Base-by-base conservation (phyloP, 169 alveolate species). In the Theileria parva region DNA sequence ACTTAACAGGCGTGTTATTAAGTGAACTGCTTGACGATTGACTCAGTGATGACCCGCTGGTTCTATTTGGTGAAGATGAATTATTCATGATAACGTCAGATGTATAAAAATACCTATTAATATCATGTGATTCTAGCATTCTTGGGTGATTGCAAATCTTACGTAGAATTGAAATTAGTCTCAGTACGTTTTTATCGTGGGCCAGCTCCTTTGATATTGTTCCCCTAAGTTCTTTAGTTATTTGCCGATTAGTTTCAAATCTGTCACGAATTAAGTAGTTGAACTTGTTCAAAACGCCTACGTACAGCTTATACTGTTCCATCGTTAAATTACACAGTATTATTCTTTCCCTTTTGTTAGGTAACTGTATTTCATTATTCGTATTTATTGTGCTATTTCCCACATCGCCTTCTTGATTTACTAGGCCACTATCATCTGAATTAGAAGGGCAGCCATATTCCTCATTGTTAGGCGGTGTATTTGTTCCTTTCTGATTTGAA, bases 131-230 rank as follows among this genome's bases (percentile, higher is more conserved):
- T 8, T 60, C 39, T 67, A 83, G 93, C 59, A 97, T 94, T 83
- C 95, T 98, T 3, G 99, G 99, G 88, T 96, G 99, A 80, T 98
- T 98, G 84, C 99, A 98, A 17, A 97, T 97, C 90, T 98, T 98
- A 85, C 99, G 92, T 61, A 98, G 95, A 88, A 96, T 97, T 97
- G 96, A 96, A 27, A 97, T 96, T 72, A 97, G 91, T 77, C 96
- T 95, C 96, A 98, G 92, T 74, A 98, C 79, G 71, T 96, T 32
- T 39, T 63, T 63, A 48, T 71, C 50, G 0, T 97, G 63, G 48
- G 71, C 50, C 59, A 85, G 44, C 74, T 81, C 74, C 80, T 86
- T 25, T 66, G 69, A n/a, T 23, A 71, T 37, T 2, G n/a, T 19
- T 9, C 25, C 55, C 51, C 25, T 28, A 2, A 59, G 23, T 9